Conservation (phyloP, 2,329 filamentous ascomycete species). For the Paracoccidioides brasiliensis region DNA sequence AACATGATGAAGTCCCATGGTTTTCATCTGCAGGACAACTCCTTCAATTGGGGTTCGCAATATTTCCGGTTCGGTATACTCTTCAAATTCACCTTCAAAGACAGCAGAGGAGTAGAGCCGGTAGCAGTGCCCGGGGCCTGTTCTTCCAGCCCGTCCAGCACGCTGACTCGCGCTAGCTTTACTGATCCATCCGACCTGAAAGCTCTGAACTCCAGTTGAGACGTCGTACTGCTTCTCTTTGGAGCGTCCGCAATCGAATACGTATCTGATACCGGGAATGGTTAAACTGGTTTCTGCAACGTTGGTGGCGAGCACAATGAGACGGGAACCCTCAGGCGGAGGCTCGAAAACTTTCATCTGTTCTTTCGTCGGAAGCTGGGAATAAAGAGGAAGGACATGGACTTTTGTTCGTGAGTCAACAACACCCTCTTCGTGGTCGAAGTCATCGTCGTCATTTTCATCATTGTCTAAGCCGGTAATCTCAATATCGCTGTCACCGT, state of each 20-base stretch:
- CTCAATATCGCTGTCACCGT: slow-evolving; percentile 44
- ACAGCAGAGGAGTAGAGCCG: slow-evolving; percentile 87
- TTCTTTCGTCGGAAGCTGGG: slow-evolving; percentile 76
- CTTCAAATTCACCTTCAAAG: slow-evolving; percentile 71
- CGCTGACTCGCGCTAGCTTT: slow-evolving; percentile 91
- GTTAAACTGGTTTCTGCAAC: slow-evolving; percentile 95
- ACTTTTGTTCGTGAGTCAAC: slow-evolving; percentile 52
- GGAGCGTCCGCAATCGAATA: slow-evolving; percentile 84
- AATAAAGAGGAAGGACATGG: slow-evolving; percentile 88
- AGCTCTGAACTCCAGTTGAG: slow-evolving; percentile 85
- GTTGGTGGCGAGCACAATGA: slow-evolving; percentile 88
- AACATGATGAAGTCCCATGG: slow-evolving; percentile 82
- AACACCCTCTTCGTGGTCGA: slow-evolving; percentile 51
- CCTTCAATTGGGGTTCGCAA: slow-evolving; percentile 84
- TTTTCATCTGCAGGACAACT: slow-evolving; percentile 84
- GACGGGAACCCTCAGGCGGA: slow-evolving; percentile 65
- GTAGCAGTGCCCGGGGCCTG: slow-evolving; percentile 91
- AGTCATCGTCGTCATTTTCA: slow-evolving; percentile 51
- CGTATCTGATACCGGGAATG: slow-evolving; percentile 87
- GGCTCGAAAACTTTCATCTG: slow-evolving; percentile 83
- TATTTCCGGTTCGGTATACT: slow-evolving; percentile 81
- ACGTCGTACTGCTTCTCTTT: slow-evolving; percentile 86
- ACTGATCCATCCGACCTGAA: slow-evolving; percentile 91
- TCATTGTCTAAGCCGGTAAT: slow-evolving; percentile 46
- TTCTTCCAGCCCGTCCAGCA: slow-evolving; percentile 86